A percentile compares a stretch with the other conserved stretches of the same genome.
Conservation (phyloP, 306 rosid species). For the Morella rubra region DNA sequence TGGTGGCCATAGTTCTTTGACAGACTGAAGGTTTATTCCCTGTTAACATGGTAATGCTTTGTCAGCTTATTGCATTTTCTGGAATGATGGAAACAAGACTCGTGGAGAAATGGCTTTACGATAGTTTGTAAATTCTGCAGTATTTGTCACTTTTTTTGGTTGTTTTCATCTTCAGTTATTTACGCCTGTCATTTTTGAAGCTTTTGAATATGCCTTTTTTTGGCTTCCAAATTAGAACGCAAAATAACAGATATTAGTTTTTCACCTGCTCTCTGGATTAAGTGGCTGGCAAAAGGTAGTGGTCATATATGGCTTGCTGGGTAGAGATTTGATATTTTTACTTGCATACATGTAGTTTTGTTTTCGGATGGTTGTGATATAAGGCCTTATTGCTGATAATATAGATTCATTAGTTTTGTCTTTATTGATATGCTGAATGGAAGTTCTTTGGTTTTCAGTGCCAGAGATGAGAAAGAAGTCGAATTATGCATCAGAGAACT, state of each 20-base stretch:
- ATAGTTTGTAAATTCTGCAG: too few species aligned
- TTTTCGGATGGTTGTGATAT: neutral
- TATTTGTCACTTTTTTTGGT: neutral
- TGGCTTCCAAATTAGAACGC: neutral
- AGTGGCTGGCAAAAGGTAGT: neutral
- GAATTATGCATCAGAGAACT: constrained; percentile 67
- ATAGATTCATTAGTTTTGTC: neutral
- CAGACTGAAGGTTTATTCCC: neutral
- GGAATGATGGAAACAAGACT: neutral
- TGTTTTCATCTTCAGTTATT: too few species aligned
- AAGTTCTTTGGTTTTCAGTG: constrained; percentile 48
- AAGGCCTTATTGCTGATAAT: neutral
- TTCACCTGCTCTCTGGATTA: neutral
- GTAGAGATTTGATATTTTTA: neutral
- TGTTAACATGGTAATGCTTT: neutral
- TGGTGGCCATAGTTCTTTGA: neutral
- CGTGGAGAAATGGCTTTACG: neutral
- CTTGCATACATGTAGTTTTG: neutral
- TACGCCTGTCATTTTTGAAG: neutral
- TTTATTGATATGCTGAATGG: neutral
- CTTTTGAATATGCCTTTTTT: neutral
- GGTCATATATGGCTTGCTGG: neutral
- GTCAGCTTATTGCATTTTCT: neutral
- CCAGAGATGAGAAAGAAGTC: constrained; percentile 74
- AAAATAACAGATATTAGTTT: neutral